Percentiles rank a stretch among this genome's conserved stretches.
Conservation (phyloP, 2,329 filamentous ascomycete genomes). For the Eutypa lata region DNA sequence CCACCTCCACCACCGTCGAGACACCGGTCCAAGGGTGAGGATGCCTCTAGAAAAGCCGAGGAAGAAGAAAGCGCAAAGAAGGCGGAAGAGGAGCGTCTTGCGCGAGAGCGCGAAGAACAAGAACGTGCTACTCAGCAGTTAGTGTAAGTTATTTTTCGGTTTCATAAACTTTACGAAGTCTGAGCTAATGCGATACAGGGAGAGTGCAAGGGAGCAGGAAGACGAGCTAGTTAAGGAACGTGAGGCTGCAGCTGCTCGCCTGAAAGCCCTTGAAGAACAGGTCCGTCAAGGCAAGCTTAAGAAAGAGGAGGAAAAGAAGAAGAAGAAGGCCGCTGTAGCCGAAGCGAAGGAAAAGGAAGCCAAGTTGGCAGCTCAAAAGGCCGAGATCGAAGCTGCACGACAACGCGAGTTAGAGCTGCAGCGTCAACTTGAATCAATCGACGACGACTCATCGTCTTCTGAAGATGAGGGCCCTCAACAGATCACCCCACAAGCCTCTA, state of each 20-base stretch:
- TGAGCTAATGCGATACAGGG: constrained; percentile 46
- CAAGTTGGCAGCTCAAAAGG: constrained; percentile 77
- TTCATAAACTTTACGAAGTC: neutral
- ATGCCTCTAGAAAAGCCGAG: constrained; percentile 31
- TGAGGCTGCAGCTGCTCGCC: constrained; percentile 74
- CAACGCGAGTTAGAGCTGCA: constrained; percentile 89
- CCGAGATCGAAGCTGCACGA: constrained; percentile 87
- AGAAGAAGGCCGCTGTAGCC: constrained; percentile 81
- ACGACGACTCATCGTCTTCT: constrained; percentile 71
- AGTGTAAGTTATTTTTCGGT: constrained; percentile 67
- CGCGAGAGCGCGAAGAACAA: constrained; percentile 73
- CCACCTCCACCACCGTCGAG: constrained; percentile 77
- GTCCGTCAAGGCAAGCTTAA: constrained; percentile 90
- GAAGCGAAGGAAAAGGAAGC: constrained; percentile 87
- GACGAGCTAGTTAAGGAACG: constrained; percentile 77
- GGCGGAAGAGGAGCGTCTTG: constrained; percentile 63
- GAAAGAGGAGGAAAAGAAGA: constrained; percentile 94
- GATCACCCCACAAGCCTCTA: constrained; percentile 60
- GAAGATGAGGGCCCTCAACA: constrained; percentile 78
- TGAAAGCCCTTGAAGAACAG: constrained; percentile 89
- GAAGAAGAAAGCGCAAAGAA: constrained; percentile 55
- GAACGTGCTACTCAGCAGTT: constrained; percentile 69
- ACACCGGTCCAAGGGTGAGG: constrained; percentile 63
- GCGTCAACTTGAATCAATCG: constrained; percentile 75
- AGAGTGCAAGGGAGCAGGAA: constrained; percentile 71